Evolutionary conservation across 2,329 filamentous ascomycete species (phyloP), one percentile per base, ranked within the genome.

Genomic region (Sordariomycetes sp.): DNA sequence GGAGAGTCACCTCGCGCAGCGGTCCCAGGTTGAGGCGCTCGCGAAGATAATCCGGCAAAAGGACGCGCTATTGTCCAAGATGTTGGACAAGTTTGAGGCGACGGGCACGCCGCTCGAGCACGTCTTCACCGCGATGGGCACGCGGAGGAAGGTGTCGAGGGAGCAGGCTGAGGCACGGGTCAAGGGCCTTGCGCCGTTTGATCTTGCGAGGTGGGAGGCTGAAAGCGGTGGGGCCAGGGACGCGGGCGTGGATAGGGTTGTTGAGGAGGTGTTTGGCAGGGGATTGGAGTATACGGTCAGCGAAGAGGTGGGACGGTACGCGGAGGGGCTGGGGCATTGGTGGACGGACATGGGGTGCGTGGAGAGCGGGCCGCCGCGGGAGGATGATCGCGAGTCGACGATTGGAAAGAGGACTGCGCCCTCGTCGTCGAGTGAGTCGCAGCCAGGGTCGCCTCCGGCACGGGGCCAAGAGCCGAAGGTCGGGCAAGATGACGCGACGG

Each of bases 51-150:
- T 82, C 12, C 66, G 64, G 10, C 73, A 79, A 25, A 82, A 82
- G 63, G 80, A 82, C 60, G 65, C 66, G 2, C 69, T 81, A 20
- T 73, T 82, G 45, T 65, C 65, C 12, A 78, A 74, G 60, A 65
- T 82, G 17, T 62, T 76, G 3, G 78, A 82, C 62, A 82, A 82
- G 65, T 66, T 82, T 0, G 77, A 78, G 59, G 71, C 73, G 1
- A 72, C 74, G 55, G 76, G 77, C 2, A 76, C 70, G 0, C 75
- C 78, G 0, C 65, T 81, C 10, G 79, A 81, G 59, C 70, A 78
- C 60, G 69, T 81, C 10, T 83, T 82, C 64, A 75, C 75, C 35
- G 62, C 71, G 6, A 20, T 50, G 1, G 45, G 45, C 2, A 66
- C 81, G 0, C 78, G 76, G 60, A 74, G 74, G 51, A 77, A 72